Conservation (phyloP, 257 asterid genomes). For the Osmanthus fragrans region DNA sequence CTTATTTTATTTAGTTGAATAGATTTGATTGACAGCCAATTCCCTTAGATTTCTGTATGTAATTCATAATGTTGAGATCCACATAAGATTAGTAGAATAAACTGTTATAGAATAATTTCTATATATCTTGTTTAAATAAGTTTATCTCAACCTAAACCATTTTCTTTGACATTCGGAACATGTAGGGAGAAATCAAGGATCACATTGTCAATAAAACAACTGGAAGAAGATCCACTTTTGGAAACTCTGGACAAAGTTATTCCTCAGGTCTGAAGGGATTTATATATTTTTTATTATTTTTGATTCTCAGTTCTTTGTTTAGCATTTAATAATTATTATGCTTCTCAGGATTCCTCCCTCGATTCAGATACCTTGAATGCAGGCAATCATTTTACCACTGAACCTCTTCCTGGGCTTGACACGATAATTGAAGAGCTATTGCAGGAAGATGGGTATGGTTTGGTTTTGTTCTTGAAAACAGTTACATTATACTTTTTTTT, state of each 20-base stretch:
- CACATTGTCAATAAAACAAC: conserved; percentile 82
- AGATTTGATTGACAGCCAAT: neutral
- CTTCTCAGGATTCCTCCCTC: conserved; percentile 50
- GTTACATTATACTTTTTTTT: neutral
- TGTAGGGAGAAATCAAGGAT: conserved; percentile 72
- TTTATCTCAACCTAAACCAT: neutral
- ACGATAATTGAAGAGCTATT: conserved; percentile 70
- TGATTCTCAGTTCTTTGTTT: conserved; percentile 12
- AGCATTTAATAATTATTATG: conserved; percentile 2
- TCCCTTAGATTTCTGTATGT: neutral
- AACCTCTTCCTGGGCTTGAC: conserved; percentile 91
- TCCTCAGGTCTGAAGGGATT: conserved; percentile 62
- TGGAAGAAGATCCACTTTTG: conserved; percentile 90
- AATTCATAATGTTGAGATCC: neutral
- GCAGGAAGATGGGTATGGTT: conserved; percentile 85
- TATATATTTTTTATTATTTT: neutral
- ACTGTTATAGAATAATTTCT: neutral
- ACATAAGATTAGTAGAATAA: neutral
- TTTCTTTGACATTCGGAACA: conserved; percentile 1
- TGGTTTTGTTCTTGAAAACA: neutral
- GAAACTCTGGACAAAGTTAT: conserved; percentile 94
- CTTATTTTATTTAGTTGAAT: neutral
- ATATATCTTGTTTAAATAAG: neutral
- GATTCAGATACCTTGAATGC: conserved; percentile 32
- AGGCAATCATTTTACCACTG: conserved; percentile 47